These are phyloP conservation scores for Amphirosellinia nigrospora DNA, from an alignment of 495 filamentous ascomycete genomes.

Conservation along the genomic window DNA sequence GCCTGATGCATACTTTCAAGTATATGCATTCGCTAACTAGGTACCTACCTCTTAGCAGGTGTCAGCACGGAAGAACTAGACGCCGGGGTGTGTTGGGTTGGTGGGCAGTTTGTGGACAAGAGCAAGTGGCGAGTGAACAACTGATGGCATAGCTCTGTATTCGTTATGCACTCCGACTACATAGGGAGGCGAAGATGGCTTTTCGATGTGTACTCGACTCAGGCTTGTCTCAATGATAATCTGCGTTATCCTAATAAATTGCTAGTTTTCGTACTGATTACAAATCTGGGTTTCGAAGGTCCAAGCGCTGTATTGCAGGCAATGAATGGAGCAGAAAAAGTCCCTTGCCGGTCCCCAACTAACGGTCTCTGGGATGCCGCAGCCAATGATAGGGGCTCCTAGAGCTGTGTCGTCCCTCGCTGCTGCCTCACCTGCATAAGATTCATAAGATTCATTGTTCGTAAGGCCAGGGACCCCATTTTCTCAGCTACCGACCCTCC, in stretches of 20 bases:
- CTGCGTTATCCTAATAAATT: background rate
- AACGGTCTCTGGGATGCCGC: background rate
- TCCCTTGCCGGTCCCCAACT: conserved; percentile 6
- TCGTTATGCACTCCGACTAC: background rate
- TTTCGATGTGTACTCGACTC: background rate
- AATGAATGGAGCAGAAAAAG: no score
- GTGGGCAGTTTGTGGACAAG: background rate
- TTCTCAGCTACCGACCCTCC: conserved; percentile 15
- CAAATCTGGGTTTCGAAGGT: background rate
- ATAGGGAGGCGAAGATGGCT: background rate
- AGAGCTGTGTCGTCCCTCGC: background rate
- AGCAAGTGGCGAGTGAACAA: background rate
- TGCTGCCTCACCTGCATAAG: conserved; percentile 14
- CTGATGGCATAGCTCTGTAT: background rate
- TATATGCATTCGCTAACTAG: no score
- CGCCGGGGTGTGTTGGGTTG: background rate
- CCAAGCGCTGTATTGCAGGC: no score
- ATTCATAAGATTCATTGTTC: no score
- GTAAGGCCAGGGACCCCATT: no score
- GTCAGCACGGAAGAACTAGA: conserved; percentile 24
- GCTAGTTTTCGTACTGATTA: background rate
- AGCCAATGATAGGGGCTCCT: background rate
- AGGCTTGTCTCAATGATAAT: background rate
- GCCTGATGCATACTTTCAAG: background rate
- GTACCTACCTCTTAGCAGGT: background rate